Evolutionary conservation across 495 filamentous ascomycete species (phyloP).

Genomic region (Schizothecium vesticola): DNA sequence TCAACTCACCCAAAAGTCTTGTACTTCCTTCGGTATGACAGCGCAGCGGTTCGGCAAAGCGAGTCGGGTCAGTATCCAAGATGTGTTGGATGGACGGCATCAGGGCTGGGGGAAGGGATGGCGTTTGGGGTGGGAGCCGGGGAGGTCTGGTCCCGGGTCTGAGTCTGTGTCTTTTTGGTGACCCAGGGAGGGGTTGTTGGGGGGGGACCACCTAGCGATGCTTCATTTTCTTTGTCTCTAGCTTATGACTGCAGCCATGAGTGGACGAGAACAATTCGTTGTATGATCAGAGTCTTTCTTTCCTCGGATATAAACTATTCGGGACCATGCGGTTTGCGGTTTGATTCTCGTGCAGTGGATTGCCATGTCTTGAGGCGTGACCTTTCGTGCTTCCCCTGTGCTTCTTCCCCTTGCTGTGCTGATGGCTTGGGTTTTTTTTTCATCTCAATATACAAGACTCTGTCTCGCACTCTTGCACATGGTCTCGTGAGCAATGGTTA

Average conservation of each 20-base stretch:
- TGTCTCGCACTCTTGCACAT: no score
- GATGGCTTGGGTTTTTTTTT: no score
- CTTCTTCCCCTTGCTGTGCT: no score
- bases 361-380: background rate
- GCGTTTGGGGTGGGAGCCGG: background rate
- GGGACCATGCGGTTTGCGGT: background rate
- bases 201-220: background rate
- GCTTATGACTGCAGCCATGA: background rate
- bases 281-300: conserved; percentile 5
- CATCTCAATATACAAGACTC: no score
- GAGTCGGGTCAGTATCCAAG: background rate
- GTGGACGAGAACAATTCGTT: conserved; percentile 1
- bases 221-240: background rate
- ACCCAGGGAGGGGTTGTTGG: background rate
- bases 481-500: no score
- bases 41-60: background rate
- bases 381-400: background rate
- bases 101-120: background rate
- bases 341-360: background rate
- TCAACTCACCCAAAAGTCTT: conserved; percentile 3
- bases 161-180: background rate
- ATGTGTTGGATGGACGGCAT: background rate
- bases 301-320: background rate
- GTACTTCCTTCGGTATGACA: background rate
- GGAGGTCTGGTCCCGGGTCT: background rate